Conservation (phyloP, 2,329 filamentous ascomycete genomes). For the Phoma sp. region DNA sequence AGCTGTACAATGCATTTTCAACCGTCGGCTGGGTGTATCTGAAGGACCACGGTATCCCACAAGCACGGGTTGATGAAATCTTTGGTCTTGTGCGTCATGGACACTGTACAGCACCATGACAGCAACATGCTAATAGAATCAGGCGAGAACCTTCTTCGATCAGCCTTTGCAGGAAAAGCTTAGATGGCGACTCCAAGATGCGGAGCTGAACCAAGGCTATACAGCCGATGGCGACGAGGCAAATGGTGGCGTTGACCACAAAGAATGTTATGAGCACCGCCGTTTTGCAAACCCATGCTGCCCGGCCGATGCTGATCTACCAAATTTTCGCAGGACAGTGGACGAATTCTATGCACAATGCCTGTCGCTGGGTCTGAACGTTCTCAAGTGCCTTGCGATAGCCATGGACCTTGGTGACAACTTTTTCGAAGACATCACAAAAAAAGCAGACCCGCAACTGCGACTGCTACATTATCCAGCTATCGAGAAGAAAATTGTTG, state of each 20-base stretch:
- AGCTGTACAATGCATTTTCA: slow-evolving; percentile 49
- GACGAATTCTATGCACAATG: slow-evolving; percentile 35
- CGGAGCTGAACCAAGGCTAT: slow-evolving; percentile 50
- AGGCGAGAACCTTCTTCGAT: slow-evolving; percentile 46
- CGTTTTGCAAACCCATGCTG: slow-evolving; percentile 30
- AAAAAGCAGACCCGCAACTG: slow-evolving; percentile 33
- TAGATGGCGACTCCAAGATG: slow-evolving; percentile 47
- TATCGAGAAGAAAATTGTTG: slow-evolving; percentile 28
- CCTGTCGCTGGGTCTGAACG: slow-evolving; percentile 28
- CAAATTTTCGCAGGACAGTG: slow-evolving; percentile 32
- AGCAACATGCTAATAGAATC: neutral
- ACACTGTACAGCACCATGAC: neutral
- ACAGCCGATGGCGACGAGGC: slow-evolving; percentile 46
- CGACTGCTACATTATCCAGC: slow-evolving; percentile 39
- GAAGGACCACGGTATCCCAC: slow-evolving; percentile 49
- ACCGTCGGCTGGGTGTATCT: slow-evolving; percentile 53
- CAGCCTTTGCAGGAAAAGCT: slow-evolving; percentile 42
- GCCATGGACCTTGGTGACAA: slow-evolving; percentile 33
- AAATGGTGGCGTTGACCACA: slow-evolving; percentile 39
- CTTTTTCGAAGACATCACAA: slow-evolving; percentile 35
- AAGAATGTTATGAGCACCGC: slow-evolving; percentile 36
- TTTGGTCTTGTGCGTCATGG: slow-evolving; percentile 34
- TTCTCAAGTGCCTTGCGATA: slow-evolving; percentile 35
- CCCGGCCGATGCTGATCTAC: slow-evolving; percentile 26
- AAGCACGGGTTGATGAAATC: slow-evolving; percentile 39